These are phyloP conservation scores for Blastobotrys persicus DNA, from an alignment of 1,139 yeast genomes.

Conservation along the genomic window DNA sequence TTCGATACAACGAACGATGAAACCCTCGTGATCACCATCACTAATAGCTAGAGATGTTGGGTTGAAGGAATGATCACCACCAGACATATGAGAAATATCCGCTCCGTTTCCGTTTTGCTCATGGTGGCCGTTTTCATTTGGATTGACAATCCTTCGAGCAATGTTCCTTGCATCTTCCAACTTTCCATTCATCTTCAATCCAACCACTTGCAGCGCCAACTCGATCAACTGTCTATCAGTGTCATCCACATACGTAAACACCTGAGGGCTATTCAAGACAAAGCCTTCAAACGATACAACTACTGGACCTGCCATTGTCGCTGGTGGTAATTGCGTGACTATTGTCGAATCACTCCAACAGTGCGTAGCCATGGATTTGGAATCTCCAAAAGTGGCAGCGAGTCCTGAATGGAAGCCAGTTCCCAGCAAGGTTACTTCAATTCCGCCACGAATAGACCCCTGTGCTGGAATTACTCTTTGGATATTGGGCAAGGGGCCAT, in stretches of 20 bases:
- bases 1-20: constrained; percentile 32
- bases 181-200: constrained; percentile 90
- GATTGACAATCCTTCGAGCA: constrained; percentile 71
- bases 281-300: constrained; percentile 66
- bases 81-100: constrained; percentile 11
- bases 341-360: constrained; percentile 96
- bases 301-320: constrained; percentile 85
- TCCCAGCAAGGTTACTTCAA: constrained; percentile 88
- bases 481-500: constrained; percentile 35
- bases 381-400: constrained; percentile 81
- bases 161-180: constrained; percentile 89
- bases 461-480: constrained; percentile 90
- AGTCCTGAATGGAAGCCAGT: constrained; percentile 80
- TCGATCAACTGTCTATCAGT: constrained; percentile 91
- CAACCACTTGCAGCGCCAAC: constrained; percentile 89
- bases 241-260: constrained; percentile 88
- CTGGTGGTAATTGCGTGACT: constrained; percentile 91
- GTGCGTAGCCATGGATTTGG: constrained; percentile 80
- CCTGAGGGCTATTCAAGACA: constrained; percentile 43
- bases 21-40: constrained; percentile 25
- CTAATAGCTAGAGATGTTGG: background rate
- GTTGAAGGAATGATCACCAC: constrained; percentile 4
- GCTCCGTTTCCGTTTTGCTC: constrained; percentile 7
- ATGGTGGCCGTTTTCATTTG: constrained; percentile 15
- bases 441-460: constrained; percentile 94